Conservation (phyloP, 106 monocot genomes). For the Ottelia alismoides region DNA sequence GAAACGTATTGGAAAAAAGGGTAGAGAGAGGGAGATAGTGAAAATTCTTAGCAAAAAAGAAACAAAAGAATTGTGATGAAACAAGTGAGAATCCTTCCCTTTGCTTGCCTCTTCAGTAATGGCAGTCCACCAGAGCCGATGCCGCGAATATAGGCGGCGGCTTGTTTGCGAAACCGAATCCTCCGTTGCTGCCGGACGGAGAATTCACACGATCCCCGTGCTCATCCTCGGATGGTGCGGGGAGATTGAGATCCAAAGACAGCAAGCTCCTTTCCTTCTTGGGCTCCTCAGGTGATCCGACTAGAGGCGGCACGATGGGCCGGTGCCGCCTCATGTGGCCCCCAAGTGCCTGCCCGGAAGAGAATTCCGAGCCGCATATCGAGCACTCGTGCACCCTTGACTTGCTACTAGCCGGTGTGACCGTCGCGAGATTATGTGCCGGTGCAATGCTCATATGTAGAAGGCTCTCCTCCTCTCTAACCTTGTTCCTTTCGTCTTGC, state of each 20-base stretch:
- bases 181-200: neutral
- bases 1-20: no score
- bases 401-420: neutral
- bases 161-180: no score
- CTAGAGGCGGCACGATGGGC: constrained; percentile 4
- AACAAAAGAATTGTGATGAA: no score
- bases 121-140: constrained; percentile 13
- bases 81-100: no score
- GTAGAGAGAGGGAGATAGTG: no score
- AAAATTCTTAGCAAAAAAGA: no score
- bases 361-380: constrained; percentile 32
- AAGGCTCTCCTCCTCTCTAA: neutral
- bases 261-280: constrained; percentile 9
- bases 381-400: constrained; percentile 30
- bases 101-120: constrained; percentile 9
- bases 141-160: constrained; percentile 6
- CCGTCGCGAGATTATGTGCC: neutral
- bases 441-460: constrained; percentile 20
- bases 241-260: constrained; percentile 30
- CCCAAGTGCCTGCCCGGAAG: constrained; percentile 34
- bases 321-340: constrained; percentile 47
- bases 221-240: constrained; percentile 21
- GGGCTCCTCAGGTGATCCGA: neutral
- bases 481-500: neutral
- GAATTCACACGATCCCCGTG: neutral